Percentiles rank a stretch among this genome's conserved stretches.
Evolutionary conservation across 1,139 yeast genomes (phyloP).

Genomic region (Geotrichum klebahnii): DNA sequence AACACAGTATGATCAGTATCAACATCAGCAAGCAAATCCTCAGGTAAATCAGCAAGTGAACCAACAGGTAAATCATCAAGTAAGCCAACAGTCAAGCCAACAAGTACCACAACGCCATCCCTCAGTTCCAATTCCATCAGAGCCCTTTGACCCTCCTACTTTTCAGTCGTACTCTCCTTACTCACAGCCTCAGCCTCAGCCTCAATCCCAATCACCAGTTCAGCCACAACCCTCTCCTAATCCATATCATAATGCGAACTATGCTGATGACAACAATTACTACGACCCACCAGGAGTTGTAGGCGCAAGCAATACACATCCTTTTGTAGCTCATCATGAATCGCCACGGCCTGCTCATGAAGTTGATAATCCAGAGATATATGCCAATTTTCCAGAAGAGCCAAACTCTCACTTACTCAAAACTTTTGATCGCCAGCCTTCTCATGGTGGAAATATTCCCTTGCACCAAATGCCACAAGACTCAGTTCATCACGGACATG

Average conservation of each 20-base stretch:
- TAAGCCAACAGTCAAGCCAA: background rate
- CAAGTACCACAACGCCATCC: no score
- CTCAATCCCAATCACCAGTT: background rate
- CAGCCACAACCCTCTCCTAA: background rate
- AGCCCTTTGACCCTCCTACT: background rate
- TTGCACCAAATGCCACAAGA: background rate
- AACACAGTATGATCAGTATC: conserved; percentile 7
- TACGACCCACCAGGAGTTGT: conserved; percentile 21
- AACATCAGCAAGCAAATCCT: conserved; percentile 5
- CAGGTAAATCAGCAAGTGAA: conserved; percentile 1
- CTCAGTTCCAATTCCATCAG: no score
- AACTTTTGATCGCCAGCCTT: conserved; percentile 25
- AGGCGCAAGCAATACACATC: background rate
- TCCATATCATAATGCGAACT: background rate
- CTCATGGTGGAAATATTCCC: no score
- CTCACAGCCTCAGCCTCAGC: conserved; percentile 1
- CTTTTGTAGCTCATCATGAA: no score
- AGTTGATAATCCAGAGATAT: background rate
- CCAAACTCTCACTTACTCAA: conserved; percentile 28
- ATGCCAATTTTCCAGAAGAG: conserved; percentile 24
- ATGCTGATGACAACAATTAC: conserved; percentile 14
- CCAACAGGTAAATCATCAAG: background rate
- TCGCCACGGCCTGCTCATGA: background rate
- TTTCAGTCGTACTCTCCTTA: conserved; percentile 12
- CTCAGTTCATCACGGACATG: background rate